phyloP scores from a whole-genome alignment of 2,329 filamentous ascomycete genomes.

The Rhinocladiella similis region DNA sequence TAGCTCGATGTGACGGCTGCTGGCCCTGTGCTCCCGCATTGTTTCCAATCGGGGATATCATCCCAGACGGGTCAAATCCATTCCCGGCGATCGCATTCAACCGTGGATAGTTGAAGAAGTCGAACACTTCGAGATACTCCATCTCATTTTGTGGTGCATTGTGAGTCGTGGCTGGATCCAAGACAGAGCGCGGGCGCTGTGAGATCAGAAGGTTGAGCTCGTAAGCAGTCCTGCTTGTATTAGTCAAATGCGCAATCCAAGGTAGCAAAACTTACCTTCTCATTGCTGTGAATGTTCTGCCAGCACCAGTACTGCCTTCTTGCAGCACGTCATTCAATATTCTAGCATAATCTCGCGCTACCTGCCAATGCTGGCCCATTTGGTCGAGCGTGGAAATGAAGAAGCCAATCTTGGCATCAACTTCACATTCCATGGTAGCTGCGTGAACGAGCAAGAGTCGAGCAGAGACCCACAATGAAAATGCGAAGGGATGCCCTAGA shows the following conservation, averaged over 20 bases:
- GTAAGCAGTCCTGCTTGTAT: slow-evolving; percentile 25
- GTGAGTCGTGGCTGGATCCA: slow-evolving; percentile 22
- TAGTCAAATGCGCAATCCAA: not conserved
- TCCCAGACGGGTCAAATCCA: slow-evolving; percentile 10
- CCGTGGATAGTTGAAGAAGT: slow-evolving; percentile 89
- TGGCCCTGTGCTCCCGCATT: slow-evolving; percentile 14
- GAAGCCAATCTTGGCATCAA: slow-evolving; percentile 75
- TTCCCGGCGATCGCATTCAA: slow-evolving; percentile 40
- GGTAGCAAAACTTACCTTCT: slow-evolving; percentile 68
- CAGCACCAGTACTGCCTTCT: slow-evolving; percentile 48
- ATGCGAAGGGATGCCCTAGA: slow-evolving; percentile 86
- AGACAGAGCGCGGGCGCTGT: slow-evolving; percentile 60
- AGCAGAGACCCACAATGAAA: slow-evolving; percentile 80
- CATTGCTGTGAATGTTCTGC: slow-evolving; percentile 89
- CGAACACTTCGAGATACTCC: slow-evolving; percentile 89
- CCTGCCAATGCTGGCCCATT: slow-evolving; percentile 82
- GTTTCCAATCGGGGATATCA: slow-evolving; percentile 22
- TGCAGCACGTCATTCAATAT: slow-evolving; percentile 81
- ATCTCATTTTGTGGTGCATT: slow-evolving; percentile 57
- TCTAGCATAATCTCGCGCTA: slow-evolving; percentile 77
- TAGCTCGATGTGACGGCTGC: slow-evolving; percentile 23
- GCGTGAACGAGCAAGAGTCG: slow-evolving; percentile 85
- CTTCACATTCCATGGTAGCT: slow-evolving; percentile 57
- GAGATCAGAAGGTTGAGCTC: slow-evolving; percentile 89
- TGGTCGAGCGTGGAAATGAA: slow-evolving; percentile 80